Evolutionary conservation across 257 asterid species (phyloP).

Genomic region (Ligustrum vulgare): DNA sequence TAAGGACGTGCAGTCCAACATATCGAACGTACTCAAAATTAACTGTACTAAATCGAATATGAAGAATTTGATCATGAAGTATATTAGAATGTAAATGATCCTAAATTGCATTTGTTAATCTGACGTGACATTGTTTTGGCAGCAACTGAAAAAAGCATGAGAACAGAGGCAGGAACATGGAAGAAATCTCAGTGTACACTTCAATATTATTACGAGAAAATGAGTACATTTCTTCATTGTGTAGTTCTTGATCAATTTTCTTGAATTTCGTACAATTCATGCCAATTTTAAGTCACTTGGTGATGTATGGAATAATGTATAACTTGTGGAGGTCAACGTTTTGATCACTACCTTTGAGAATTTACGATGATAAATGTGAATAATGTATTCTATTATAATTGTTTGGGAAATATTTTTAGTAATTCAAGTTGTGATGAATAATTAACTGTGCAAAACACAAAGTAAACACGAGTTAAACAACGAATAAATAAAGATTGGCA

Average conservation of each 20-base stretch:
- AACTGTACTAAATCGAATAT: background rate
- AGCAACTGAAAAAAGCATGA: slow-evolving; percentile 81
- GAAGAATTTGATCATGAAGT: background rate
- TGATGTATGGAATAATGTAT: slow-evolving; percentile 53
- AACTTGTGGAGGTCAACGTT: slow-evolving; percentile 36
- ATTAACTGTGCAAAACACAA: no score
- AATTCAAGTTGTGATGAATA: no score
- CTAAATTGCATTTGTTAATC: background rate
- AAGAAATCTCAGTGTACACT: slow-evolving; percentile 32
- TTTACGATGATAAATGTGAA: slow-evolving; percentile 34
- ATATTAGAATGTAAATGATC: background rate
- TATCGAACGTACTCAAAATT: background rate
- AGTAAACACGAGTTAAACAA: no score
- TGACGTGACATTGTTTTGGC: slow-evolving; percentile 25
- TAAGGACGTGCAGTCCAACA: background rate
- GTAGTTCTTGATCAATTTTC: slow-evolving; percentile 43
- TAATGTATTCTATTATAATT: slow-evolving; percentile 18
- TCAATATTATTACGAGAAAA: slow-evolving; percentile 27
- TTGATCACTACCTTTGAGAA: slow-evolving; percentile 36
- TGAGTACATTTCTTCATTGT: slow-evolving; percentile 30
- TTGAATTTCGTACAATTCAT: slow-evolving; percentile 22
- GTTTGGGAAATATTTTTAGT: no score
- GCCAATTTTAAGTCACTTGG: slow-evolving; percentile 34
- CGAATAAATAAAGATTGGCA: no score
- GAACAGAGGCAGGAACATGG: slow-evolving; percentile 29